These are phyloP conservation scores for Geotrichum citri-aurantii DNA, from an alignment of 1,139 yeast genomes.

Conservation along the genomic window DNA sequence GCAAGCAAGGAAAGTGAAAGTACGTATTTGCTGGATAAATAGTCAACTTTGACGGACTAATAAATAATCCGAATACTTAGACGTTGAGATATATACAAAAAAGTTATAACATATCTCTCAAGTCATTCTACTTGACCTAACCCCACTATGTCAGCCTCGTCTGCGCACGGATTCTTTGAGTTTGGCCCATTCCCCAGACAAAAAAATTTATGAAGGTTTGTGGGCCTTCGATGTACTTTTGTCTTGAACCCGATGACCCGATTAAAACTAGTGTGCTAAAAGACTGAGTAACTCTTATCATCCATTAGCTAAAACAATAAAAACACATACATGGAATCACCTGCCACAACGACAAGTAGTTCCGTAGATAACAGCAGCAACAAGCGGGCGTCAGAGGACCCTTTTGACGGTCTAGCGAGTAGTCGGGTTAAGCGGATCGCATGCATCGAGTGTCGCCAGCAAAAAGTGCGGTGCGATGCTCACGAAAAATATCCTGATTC, in stretches of 20 bases:
- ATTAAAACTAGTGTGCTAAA: neutral
- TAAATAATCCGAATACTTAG: neutral
- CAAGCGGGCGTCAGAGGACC: neutral
- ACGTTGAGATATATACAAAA: neutral
- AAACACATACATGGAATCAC: neutral
- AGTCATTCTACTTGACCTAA: neutral
- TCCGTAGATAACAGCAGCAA: neutral
- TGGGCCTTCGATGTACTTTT: neutral
- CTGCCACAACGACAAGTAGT: neutral
- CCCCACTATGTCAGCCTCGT: neutral
- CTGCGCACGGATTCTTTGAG: neutral
- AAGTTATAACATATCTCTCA: neutral
- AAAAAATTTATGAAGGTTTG: neutral
- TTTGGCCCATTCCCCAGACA: neutral
- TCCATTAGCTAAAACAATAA: neutral
- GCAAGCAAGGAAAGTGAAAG: neutral
- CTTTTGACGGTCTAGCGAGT: neutral
- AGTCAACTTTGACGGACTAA: neutral
- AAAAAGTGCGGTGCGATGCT: conserved; percentile 86
- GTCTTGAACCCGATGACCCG: neutral
- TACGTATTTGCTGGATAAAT: no score
- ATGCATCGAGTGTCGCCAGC: conserved; percentile 94
- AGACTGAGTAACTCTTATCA: neutral
- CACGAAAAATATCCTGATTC: conserved; percentile 68
- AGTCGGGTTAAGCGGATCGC: conserved; percentile 56